phyloP scores from a whole-genome alignment of 1,139 yeast genomes.

The Magnusiomyces sp. region DNA sequence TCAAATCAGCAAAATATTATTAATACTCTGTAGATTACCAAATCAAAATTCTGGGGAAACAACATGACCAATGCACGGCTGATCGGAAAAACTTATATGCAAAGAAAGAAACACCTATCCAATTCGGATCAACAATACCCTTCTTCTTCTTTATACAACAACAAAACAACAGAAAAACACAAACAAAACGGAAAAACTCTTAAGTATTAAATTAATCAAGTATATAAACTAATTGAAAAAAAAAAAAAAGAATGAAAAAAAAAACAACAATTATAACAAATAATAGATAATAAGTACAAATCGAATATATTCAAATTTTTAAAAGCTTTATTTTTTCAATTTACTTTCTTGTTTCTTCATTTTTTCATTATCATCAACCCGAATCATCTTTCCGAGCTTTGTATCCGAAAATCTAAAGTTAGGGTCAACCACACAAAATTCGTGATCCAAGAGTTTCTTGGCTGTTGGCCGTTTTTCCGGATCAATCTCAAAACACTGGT shows the following conservation, averaged over 20 bases:
- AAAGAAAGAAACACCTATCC: no score
- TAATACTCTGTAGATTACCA: no score
- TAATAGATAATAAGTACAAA: no score
- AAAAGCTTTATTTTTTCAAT: slow-evolving; percentile 3
- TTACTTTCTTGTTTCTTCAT: slow-evolving; percentile 12
- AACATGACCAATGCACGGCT: no score
- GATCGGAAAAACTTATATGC: no score
- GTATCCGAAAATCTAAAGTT: slow-evolving; percentile 57
- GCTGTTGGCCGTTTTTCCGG: slow-evolving; percentile 90
- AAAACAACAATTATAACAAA: no score
- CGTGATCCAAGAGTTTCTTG: slow-evolving; percentile 49
- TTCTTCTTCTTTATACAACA: neutral
- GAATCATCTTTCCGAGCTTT: slow-evolving; percentile 49
- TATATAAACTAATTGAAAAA: no score
- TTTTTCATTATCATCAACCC: slow-evolving; percentile 39
- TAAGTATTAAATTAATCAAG: no score
- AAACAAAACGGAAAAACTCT: neutral
- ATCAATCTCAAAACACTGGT: slow-evolving; percentile 70
- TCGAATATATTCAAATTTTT: no score
- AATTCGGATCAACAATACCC: neutral
- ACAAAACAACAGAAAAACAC: neutral
- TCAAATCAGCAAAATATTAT: no score
- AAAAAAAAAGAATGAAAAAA: no score
- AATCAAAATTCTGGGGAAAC: no score
- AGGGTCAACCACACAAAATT: slow-evolving; percentile 45